Evolutionary conservation across 495 filamentous ascomycete species (phyloP).

Genomic region (Sporormia fimetaria): DNA sequence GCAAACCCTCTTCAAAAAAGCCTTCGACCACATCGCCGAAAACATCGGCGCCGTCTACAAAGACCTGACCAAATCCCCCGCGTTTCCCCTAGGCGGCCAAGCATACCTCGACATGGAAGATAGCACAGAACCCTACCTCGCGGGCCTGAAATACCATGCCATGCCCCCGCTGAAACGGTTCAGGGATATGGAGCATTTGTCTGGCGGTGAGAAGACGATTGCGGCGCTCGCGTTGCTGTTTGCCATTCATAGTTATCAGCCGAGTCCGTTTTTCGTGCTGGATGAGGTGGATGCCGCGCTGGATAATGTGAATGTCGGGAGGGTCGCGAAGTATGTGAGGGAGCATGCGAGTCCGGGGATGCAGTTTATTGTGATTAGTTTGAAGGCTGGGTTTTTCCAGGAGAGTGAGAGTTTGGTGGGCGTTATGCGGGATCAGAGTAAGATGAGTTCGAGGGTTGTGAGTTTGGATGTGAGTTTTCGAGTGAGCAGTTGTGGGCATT

Average conservation of each 20-base stretch:
- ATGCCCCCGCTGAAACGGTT: conserved; percentile 98
- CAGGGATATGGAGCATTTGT: conserved; percentile 97
- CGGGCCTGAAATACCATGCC: conserved; percentile 93
- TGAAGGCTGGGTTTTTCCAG: conserved; percentile 92
- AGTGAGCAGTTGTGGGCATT: background rate
- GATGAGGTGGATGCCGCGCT: conserved; percentile 97
- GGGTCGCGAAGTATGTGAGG: conserved; percentile 88
- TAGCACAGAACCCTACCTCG: conserved; percentile 79
- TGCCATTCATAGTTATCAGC: conserved; percentile 89
- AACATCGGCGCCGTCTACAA: conserved; percentile 91
- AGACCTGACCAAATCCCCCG: conserved; percentile 76
- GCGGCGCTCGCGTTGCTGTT: conserved; percentile 91
- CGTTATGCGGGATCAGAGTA: conserved; percentile 86
- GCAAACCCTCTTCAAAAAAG: conserved; percentile 84
- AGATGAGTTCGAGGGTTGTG: conserved; percentile 76
- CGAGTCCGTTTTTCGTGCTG: conserved; percentile 91
- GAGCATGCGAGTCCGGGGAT: conserved; percentile 91
- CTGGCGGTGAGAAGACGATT: conserved; percentile 98
- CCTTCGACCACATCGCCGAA: conserved; percentile 87
- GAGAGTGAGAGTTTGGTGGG: conserved; percentile 87
- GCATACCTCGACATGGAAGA: conserved; percentile 92
- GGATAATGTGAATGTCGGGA: conserved; percentile 90
- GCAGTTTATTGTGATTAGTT: conserved; percentile 96
- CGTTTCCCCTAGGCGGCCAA: conserved; percentile 81
- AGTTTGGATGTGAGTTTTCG: conserved; percentile 76